These are phyloP conservation scores for Biscogniauxia marginata DNA, from an alignment of 2,329 filamentous ascomycete genomes.

Conservation along the genomic window DNA sequence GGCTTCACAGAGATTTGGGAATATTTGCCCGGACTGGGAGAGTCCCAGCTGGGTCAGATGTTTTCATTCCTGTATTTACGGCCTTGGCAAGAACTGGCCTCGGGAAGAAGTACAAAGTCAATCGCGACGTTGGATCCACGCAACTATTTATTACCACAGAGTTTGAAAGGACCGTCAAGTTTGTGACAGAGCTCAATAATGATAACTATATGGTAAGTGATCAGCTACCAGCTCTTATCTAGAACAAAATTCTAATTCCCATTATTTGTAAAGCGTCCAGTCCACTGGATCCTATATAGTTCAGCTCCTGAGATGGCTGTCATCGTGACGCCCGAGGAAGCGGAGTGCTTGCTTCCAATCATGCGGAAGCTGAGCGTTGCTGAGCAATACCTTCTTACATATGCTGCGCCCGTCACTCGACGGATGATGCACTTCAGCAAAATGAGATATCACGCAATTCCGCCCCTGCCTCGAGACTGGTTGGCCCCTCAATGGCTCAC, in stretches of 20 bases:
- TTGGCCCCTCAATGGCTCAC: conserved; percentile 50
- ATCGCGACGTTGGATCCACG: conserved; percentile 12
- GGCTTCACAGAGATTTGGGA: conserved; percentile 47
- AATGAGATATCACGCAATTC: conserved; percentile 52
- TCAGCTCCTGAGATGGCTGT: conserved; percentile 45
- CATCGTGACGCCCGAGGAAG: conserved; percentile 62
- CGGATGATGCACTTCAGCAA: conserved; percentile 59
- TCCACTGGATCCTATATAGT: conserved; percentile 62
- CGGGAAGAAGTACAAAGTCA: conserved; percentile 35
- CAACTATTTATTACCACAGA: conserved; percentile 42
- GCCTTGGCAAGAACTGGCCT: conserved; percentile 37
- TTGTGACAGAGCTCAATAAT: conserved; percentile 22
- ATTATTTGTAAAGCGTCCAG: conserved; percentile 38
- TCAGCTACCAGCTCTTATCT: conserved; percentile 4
- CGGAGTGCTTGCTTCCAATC: conserved; percentile 50
- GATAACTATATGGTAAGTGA: conserved; percentile 37
- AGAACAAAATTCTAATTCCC: conserved; percentile 17
- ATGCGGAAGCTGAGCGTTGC: conserved; percentile 28
- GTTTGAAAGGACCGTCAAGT: conserved; percentile 46
- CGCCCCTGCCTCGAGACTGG: conserved; percentile 41
- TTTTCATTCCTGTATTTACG: conserved; percentile 41
- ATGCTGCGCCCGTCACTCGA: conserved; percentile 59
- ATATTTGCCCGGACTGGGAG: conserved; percentile 46
- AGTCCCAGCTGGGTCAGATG: conserved; percentile 36
- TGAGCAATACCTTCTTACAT: conserved; percentile 48